Percentiles rank a stretch among this genome's conserved stretches.
These are phyloP conservation scores for Westerdykella sp. DNA, from an alignment of 2,329 filamentous ascomycete genomes.

Conservation along the genomic window DNA sequence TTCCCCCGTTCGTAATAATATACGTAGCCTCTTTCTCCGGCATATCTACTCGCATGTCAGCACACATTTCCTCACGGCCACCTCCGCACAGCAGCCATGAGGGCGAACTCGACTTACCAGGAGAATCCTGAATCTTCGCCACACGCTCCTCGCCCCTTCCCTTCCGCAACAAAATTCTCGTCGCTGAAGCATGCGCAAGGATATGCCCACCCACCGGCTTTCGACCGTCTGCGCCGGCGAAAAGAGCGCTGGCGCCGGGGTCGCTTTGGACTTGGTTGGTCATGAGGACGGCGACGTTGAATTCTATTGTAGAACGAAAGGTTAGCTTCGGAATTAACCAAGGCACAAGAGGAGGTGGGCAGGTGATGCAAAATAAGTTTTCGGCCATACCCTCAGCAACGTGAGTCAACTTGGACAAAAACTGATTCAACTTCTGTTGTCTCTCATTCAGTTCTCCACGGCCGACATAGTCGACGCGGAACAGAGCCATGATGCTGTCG, in stretches of 20 bases:
- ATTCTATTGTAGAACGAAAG: constrained; percentile 41
- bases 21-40: constrained; percentile 65
- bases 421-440: constrained; percentile 62
- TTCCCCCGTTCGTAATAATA: constrained; percentile 63
- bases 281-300: constrained; percentile 54
- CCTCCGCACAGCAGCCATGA: no score
- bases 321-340: constrained; percentile 1
- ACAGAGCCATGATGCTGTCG: constrained; percentile 65
- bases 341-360: not conserved
- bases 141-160: constrained; percentile 64
- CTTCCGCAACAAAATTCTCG: constrained; percentile 60
- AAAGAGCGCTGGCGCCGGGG: constrained; percentile 61
- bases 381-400: constrained; percentile 52
- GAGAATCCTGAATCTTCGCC: constrained; percentile 62
- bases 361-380: not conserved
- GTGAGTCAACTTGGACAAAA: constrained; percentile 57
- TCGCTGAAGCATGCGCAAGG: constrained; percentile 62
- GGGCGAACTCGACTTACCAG: constrained; percentile 42
- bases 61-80: not conserved
- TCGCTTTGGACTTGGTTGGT: constrained; percentile 69
- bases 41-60: constrained; percentile 48
- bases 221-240: constrained; percentile 60
- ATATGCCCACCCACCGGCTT: constrained; percentile 64
- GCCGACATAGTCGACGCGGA: constrained; percentile 61
- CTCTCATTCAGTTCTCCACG: constrained; percentile 62